A percentile compares a stretch with the other conserved stretches of the same genome.
phyloP scores from a whole-genome alignment of 176 grass and related monocot genomes.

The Aegilops tauschii region DNA sequence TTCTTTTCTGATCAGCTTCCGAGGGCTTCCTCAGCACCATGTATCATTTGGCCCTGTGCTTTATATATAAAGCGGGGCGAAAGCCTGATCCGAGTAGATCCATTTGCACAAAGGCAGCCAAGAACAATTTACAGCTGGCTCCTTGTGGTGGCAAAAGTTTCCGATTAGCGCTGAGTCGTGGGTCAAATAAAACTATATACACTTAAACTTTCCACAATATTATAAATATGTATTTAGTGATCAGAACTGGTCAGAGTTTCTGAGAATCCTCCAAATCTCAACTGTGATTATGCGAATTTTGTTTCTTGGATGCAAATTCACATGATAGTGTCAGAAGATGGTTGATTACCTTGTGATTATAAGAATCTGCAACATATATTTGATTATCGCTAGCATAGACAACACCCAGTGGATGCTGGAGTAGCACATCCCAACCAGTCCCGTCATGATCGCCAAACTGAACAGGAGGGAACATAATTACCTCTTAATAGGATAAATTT shows the following conservation, averaged over 20 bases:
- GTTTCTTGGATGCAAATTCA: slow-evolving; percentile 4
- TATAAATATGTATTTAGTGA: neutral
- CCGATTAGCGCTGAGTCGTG: neutral
- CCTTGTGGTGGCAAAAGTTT: neutral
- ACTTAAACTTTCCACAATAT: neutral
- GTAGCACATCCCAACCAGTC: slow-evolving; percentile 67
- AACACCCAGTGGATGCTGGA: slow-evolving; percentile 91
- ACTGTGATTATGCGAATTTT: neutral
- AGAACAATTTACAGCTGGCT: neutral
- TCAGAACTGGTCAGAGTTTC: neutral
- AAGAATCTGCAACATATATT: slow-evolving; percentile 95
- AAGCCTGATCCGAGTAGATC: neutral
- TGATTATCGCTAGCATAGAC: slow-evolving; percentile 68
- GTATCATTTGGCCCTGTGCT: no score
- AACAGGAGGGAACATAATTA: slow-evolving; percentile 6
- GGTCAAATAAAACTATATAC: neutral
- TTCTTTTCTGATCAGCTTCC: no score
- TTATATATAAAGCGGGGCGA: no score
- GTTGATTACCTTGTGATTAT: slow-evolving; percentile 91
- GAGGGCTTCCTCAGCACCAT: no score
- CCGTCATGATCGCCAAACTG: slow-evolving; percentile 97
- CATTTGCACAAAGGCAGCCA: neutral
- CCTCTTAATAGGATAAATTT: neutral
- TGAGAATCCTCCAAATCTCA: neutral
- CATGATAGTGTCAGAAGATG: slow-evolving; percentile 23